Base-by-base conservation (phyloP, 140 eudicot genomes). In the Senecio squalidus region DNA sequence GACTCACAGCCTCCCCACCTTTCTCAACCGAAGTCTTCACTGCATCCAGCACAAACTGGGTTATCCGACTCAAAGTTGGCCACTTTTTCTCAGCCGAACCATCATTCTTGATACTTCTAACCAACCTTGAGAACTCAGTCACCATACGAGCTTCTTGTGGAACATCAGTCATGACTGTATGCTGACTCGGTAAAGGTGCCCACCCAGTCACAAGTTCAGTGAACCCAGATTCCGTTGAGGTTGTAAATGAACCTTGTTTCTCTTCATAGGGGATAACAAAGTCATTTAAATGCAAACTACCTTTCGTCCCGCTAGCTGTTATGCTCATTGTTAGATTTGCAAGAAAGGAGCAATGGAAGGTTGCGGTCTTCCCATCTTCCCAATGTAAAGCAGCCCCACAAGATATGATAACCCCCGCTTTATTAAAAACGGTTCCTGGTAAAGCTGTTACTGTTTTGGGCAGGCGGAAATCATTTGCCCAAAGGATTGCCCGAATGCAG, bases 61-160 rank as follows among this genome's bases (percentile, higher is more conserved):
- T 83, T 39, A 55, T 80, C 72, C 79, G 65, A 29, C 88, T 83
- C 2, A 74, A 5, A 21, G 54, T 51, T 1, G 81, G 66, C 93
- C 95, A 86, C 72, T 71, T 72, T 46, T 72, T 78, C 65, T 80
- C 88, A 6, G 70, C 82, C 1, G 44, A 48, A 27, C 85, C 96
- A 34, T 59, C 74, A 2, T 8, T 21, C 68, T 81, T 78, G 6
- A 88, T 65, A 28, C 68, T 40, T 14, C 56, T 49, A 6, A 81
- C 96, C 72, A 88, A 50, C 58, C 76, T 71, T 3, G 85, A 82
- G 30, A 82, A 88, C 83, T 84, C 94, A 55, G 48, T 82, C 56
- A 88, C 85, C 94, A 88, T 81, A 24, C 47, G 59, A 45, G 58
- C 89, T 58, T 88, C 96, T 66, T 88, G 94, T 14, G 96, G 88